phyloP scores from a whole-genome alignment of 169 alveolate genomes.

The Babesia bovis region DNA sequence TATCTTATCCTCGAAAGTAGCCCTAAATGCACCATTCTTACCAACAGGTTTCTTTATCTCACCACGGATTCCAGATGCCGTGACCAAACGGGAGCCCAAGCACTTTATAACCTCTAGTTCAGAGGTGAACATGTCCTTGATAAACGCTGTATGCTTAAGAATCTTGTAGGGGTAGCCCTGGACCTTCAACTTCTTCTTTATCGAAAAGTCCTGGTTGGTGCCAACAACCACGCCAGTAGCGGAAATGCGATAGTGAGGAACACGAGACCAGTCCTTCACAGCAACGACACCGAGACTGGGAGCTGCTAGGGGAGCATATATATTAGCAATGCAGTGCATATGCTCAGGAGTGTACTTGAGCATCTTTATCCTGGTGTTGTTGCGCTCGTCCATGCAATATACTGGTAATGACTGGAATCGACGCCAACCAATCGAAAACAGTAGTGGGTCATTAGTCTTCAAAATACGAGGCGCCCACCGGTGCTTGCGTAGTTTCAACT shows the following conservation, averaged over 20 bases:
- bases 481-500: conserved; percentile 56
- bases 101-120: conserved; percentile 97
- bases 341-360: conserved; percentile 96
- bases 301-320: conserved; percentile 96
- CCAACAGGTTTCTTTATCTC: conserved; percentile 93
- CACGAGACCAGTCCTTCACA: conserved; percentile 76
- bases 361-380: conserved; percentile 79
- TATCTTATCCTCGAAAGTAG: conserved; percentile 98
- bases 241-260: conserved; percentile 90
- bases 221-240: conserved; percentile 95
- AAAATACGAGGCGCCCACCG: conserved; percentile 97
- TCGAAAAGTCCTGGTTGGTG: conserved; percentile 75
- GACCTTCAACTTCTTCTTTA: conserved; percentile 71
- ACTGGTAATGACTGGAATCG: conserved; percentile 97
- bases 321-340: conserved; percentile 93
- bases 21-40: conserved; percentile 95
- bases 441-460: conserved; percentile 95
- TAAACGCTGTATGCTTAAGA: conserved; percentile 96
- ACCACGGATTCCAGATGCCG: conserved; percentile 99
- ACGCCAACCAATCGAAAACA: conserved; percentile 99
- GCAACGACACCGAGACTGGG: conserved; percentile 85
- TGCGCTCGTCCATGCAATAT: conserved; percentile 93
- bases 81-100: conserved; percentile 95
- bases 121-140: conserved; percentile 97
- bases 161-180: conserved; percentile 97